Evolutionary conservation across 257 asterid species (phyloP).

Genomic region (Solanum gandarillasii): DNA sequence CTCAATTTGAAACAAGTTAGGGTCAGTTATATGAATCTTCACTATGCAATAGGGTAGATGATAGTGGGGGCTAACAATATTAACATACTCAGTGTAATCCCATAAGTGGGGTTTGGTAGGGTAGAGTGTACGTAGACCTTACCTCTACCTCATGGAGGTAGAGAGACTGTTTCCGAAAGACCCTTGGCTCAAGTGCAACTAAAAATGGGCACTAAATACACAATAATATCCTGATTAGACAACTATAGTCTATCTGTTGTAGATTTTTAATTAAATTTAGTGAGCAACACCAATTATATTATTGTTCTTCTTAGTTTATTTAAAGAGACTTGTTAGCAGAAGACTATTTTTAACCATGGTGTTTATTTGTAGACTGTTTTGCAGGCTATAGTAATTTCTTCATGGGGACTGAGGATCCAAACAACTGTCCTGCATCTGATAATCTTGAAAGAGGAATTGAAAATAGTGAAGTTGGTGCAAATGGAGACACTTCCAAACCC

Average conservation of each 20-base stretch:
- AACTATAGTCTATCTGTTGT: neutral
- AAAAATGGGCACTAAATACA: neutral
- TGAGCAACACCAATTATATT: neutral
- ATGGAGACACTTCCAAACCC: slow-evolving; percentile 19
- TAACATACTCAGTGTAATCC: neutral
- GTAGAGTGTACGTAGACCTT: neutral
- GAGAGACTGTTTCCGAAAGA: neutral
- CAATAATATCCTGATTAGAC: neutral
- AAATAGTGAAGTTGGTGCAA: slow-evolving; percentile 18
- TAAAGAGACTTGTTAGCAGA: neutral
- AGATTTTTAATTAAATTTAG: neutral
- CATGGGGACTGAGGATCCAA: slow-evolving; percentile 59
- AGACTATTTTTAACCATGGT: neutral
- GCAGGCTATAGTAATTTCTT: neutral
- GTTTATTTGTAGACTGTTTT: neutral
- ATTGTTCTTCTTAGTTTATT: neutral
- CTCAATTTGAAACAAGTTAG: neutral
- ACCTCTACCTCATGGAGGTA: neutral
- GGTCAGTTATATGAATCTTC: neutral
- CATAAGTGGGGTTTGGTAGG: neutral
- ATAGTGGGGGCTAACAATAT: neutral
- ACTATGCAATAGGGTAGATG: neutral
- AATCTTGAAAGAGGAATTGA: slow-evolving; percentile 29
- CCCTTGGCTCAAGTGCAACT: neutral
- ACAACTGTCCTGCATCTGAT: slow-evolving; percentile 36